Base-by-base conservation (phyloP, 768 basidiomycete species). In the Flagelloscypha sp. region DNA sequence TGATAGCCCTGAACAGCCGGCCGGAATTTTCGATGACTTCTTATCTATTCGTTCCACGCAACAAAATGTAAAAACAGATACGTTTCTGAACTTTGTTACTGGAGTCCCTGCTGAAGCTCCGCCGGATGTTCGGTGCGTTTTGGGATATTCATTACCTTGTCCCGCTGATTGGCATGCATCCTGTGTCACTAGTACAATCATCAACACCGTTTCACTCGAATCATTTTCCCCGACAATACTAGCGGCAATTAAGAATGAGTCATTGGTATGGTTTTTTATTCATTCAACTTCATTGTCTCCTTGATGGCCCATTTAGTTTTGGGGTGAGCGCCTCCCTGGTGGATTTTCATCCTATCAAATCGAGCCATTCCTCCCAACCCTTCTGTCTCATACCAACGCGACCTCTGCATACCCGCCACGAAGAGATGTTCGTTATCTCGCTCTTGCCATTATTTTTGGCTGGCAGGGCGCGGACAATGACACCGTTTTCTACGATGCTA, bases 11-110 rank as follows among this genome's bases (percentile, higher is more conserved):
- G 59, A 50, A 0, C 64, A 63, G 1, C 74, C 72, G 0, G 38
- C 42, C 0, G 73, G 69, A 1, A 62, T 73, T 18, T 76, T 75
- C 41, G 72, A 76, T 38, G 61, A 60, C 7, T 72, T 72, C 52
- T 42, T 74, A 16, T 55, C 57, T 1, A 68, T 76, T 23, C 66
- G 67, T 2, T 36, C 48, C 12, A 30, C 69, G 16, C 48, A 48
- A 3, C 49, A 51, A 35, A 62, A 72, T 38, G 48, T 74, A 2
- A 46, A 39, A 2, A 68, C 68, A 0, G 53, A 65, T 3, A 57
- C 58, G 6, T 70, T 69, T 43, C 15, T 55, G 2, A 63, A 63
- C 1, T 48, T 75, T 1, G 63, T 75, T 6, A 40, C 51, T 30
- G 32, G 59, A 1, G 40, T 61, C 1, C 63, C 68, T 6, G 41